Evolutionary conservation across 2,329 filamentous ascomycete species (phyloP).

Genomic region (Colletotrichum liriopes): DNA sequence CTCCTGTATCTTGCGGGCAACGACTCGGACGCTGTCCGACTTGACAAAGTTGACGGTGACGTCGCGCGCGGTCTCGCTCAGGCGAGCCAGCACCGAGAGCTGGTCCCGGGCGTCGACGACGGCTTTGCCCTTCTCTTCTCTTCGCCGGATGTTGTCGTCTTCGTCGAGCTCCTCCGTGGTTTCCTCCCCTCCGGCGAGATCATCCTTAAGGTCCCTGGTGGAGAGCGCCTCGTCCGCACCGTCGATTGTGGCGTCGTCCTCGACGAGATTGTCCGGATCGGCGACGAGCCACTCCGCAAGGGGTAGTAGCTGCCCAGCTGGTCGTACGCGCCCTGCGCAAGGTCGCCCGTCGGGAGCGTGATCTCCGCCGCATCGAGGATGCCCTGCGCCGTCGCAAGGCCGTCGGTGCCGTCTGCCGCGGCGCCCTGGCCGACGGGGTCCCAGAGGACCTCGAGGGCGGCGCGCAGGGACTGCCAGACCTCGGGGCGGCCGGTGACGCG

Average conservation of each 20-base stretch:
- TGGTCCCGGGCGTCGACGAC: slow-evolving; percentile 67
- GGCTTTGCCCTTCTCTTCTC: slow-evolving; percentile 74
- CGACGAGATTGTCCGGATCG: slow-evolving; percentile 72
- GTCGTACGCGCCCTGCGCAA: slow-evolving; percentile 82
- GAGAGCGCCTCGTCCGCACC: slow-evolving; percentile 47
- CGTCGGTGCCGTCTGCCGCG: slow-evolving; percentile 56
- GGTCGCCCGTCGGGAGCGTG: slow-evolving; percentile 80
- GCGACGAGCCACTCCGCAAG: slow-evolving; percentile 78
- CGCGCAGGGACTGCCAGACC: slow-evolving; percentile 83
- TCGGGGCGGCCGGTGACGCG: slow-evolving; percentile 83
- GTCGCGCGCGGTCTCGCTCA: slow-evolving; percentile 79
- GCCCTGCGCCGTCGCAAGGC: slow-evolving; percentile 80
- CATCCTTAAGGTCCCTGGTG: slow-evolving; percentile 53
- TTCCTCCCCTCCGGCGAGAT: slow-evolving; percentile 55
- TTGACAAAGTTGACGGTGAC: slow-evolving; percentile 71
- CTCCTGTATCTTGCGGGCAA: slow-evolving; percentile 75
- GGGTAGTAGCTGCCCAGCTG: slow-evolving; percentile 79
- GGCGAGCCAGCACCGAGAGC: slow-evolving; percentile 72
- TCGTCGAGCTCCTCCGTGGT: slow-evolving; percentile 49
- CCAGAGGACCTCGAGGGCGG: slow-evolving; percentile 79
- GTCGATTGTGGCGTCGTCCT: slow-evolving; percentile 63
- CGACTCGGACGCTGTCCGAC: slow-evolving; percentile 74
- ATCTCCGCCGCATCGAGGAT: slow-evolving; percentile 85
- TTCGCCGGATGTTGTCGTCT: slow-evolving; percentile 56
- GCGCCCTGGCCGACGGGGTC: slow-evolving; percentile 61